Conservation (phyloP, 257 asterid genomes). For the Nicotiana knightiana region DNA sequence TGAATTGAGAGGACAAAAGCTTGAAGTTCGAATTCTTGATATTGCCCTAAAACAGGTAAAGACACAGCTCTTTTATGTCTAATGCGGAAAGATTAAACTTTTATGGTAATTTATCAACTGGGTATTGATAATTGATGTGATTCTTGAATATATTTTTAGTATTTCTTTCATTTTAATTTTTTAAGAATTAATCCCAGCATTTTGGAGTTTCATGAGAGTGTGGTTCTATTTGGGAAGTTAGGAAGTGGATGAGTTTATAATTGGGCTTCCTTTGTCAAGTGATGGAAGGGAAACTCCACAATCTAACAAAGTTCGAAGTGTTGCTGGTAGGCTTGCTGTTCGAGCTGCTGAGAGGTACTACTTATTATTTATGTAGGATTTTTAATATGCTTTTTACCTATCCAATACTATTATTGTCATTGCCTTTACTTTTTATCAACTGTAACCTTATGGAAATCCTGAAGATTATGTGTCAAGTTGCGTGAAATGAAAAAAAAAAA, state of each 20-base stretch:
- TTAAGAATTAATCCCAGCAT: not conserved
- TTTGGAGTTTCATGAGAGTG: conserved; percentile 5
- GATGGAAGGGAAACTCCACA: conserved; percentile 82
- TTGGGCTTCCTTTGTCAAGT: conserved; percentile 74
- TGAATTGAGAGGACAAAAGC: conserved; percentile 81
- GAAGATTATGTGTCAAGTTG: not conserved
- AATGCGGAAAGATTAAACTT: not conserved
- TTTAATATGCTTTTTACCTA: not conserved
- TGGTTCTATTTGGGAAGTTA: conserved; percentile 16
- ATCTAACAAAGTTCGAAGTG: conserved; percentile 84
- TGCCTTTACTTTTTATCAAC: not conserved
- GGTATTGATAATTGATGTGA: not conserved
- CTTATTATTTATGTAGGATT: not conserved
- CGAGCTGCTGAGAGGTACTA: conserved; percentile 84
- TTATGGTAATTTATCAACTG: not conserved
- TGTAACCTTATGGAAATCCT: not conserved
- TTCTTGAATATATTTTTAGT: not conserved
- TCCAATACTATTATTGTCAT: not conserved
- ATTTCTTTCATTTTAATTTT: not conserved
- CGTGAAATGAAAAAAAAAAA: not conserved
- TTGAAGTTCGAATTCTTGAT: conserved; percentile 67
- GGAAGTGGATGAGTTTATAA: conserved; percentile 94
- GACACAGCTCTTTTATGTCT: no score
- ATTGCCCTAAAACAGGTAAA: conserved; percentile 69
- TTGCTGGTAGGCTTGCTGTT: conserved; percentile 83